Evolutionary conservation across 106 monocot genomes (phyloP).

Genomic region (Platanthera zijinensis): DNA sequence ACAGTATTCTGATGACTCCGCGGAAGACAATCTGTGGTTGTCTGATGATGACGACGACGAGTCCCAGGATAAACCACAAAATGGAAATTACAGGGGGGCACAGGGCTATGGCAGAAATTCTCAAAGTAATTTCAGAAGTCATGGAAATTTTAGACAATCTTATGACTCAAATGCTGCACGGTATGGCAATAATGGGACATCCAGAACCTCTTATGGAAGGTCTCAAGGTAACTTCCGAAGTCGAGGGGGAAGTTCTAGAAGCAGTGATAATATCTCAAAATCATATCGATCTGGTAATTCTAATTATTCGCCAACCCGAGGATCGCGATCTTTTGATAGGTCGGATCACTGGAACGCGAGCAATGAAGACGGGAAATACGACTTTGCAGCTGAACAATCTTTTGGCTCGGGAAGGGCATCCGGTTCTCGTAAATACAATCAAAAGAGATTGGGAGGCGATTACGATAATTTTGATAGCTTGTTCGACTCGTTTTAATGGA

Average conservation of each 20-base stretch:
- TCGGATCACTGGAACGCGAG: background rate
- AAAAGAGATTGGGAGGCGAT: constrained; percentile 1
- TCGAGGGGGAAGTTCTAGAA: background rate
- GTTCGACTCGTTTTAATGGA: constrained; percentile 15
- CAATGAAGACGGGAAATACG: background rate
- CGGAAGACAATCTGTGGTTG: background rate
- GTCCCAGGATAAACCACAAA: background rate
- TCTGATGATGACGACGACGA: background rate
- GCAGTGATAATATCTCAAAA: background rate
- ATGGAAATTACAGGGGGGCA: constrained; percentile 10
- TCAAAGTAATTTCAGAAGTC: constrained; percentile 5
- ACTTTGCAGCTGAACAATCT: background rate
- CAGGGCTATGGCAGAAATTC: background rate
- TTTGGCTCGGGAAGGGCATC: background rate
- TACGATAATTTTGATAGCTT: constrained; percentile 17
- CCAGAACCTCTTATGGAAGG: background rate
- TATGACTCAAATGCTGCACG: background rate
- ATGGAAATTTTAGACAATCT: background rate
- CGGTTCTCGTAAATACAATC: background rate
- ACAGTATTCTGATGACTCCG: constrained; percentile 5
- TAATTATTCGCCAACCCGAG: background rate
- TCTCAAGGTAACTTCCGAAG: background rate
- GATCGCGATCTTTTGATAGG: background rate
- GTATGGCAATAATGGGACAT: constrained; percentile 9
- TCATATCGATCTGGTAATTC: background rate